Conservation (phyloP, 2,329 filamentous ascomycete genomes). For the Helotiales sp. region DNA sequence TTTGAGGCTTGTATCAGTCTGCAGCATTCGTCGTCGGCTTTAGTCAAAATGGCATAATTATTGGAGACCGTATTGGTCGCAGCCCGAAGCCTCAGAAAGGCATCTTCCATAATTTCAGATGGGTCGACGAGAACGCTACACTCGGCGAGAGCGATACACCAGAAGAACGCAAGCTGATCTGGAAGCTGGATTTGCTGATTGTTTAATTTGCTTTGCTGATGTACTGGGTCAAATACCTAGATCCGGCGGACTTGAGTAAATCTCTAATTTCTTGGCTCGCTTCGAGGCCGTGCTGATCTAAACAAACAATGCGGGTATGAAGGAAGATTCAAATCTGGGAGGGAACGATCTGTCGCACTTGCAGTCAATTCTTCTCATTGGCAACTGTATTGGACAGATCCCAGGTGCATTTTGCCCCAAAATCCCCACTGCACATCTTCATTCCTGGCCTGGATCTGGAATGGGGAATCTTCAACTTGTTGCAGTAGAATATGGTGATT, state of each 20-base stretch:
- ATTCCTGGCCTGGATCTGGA: background rate
- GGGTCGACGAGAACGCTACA: background rate
- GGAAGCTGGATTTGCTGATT: background rate
- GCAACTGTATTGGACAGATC: background rate
- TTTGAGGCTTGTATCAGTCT: background rate
- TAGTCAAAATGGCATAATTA: background rate
- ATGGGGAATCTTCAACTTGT: slow-evolving; percentile 1
- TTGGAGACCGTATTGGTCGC: background rate
- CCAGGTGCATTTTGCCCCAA: slow-evolving; percentile 1
- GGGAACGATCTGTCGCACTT: background rate
- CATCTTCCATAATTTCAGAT: background rate
- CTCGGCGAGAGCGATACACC: background rate
- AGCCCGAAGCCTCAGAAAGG: background rate
- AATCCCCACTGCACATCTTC: background rate
- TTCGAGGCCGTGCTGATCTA: background rate
- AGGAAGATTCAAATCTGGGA: background rate
- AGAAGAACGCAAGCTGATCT: slow-evolving; percentile 3
- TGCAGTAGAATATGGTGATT: too few relatives aligned
- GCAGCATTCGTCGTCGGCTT: background rate
- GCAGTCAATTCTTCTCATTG: slow-evolving; percentile 1
- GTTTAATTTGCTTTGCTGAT: background rate
- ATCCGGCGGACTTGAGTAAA: background rate
- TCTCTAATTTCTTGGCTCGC: background rate
- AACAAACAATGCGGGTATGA: slow-evolving; percentile 8
- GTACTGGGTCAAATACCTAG: background rate